A percentile compares a stretch with the other conserved stretches of the same genome.
Evolutionary conservation across 768 basidiomycete genomes (phyloP).

Genomic region (Leccinellum luteum): DNA sequence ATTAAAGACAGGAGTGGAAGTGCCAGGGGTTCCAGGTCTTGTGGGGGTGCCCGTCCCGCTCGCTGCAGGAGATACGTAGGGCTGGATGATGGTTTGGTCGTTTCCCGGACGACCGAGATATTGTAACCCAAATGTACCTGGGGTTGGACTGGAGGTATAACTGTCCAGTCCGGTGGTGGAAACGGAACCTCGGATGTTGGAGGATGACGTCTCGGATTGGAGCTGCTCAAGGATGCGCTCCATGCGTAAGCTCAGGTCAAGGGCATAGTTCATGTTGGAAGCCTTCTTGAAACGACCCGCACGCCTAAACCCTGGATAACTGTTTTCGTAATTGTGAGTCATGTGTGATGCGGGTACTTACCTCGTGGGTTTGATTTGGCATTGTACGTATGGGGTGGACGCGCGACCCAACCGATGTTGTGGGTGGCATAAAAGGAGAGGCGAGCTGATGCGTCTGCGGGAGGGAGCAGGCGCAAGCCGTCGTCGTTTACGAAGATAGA

Average conservation of each 20-base stretch:
- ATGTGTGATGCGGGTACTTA: slow-evolving; percentile 30
- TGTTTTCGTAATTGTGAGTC: slow-evolving; percentile 23
- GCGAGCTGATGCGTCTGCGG: slow-evolving; percentile 45
- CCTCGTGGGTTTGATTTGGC: slow-evolving; percentile 51
- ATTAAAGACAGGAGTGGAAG: slow-evolving; percentile 11
- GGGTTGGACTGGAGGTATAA: slow-evolving; percentile 27
- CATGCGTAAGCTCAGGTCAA: slow-evolving; percentile 41
- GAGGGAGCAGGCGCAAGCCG: slow-evolving; percentile 51
- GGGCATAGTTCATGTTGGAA: slow-evolving; percentile 86
- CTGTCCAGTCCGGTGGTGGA: slow-evolving; percentile 24
- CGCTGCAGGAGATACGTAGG: slow-evolving; percentile 9
- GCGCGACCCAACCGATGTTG: slow-evolving; percentile 58
- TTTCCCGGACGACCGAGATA: slow-evolving; percentile 65
- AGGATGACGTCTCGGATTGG: slow-evolving; percentile 25
- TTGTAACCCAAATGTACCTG: slow-evolving; percentile 57
- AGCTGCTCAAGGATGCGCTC: slow-evolving; percentile 30
- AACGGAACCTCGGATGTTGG: slow-evolving; percentile 21
- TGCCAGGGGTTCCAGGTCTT: slow-evolving; percentile 25
- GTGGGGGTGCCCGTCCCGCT: slow-evolving; percentile 27
- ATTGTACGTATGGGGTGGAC: slow-evolving; percentile 46
- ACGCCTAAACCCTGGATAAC: slow-evolving; percentile 29
- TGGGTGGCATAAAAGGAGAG: slow-evolving; percentile 54
- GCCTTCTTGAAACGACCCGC: slow-evolving; percentile 93
- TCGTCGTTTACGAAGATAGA: slow-evolving; percentile 63
- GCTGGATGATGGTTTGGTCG: slow-evolving; percentile 41